Evolutionary conservation across 2,329 filamentous ascomycete genomes (phyloP).

Genomic region (Pyricularia sp.): DNA sequence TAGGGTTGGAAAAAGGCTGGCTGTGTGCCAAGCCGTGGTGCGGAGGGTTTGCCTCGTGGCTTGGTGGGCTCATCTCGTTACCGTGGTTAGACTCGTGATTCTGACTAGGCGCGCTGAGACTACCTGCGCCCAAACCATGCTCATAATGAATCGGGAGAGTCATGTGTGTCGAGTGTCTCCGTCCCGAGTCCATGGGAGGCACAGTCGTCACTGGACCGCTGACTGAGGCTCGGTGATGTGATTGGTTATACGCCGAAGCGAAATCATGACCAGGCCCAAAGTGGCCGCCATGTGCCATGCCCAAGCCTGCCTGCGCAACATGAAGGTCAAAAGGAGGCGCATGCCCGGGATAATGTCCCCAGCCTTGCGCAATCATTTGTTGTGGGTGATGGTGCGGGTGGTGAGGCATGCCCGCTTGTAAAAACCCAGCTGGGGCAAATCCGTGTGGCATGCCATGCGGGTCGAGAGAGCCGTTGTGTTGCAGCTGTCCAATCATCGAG

Average conservation of each 20-base stretch:
- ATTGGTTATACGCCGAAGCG: neutral
- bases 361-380: neutral
- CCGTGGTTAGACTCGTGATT: neutral
- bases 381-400: slow-evolving; percentile 1
- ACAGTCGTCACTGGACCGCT: neutral
- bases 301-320: neutral
- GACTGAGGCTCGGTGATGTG: neutral
- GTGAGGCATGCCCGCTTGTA: neutral
- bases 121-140: neutral
- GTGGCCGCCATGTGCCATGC: neutral
- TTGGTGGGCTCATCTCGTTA: neutral
- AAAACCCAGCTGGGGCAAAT: neutral
- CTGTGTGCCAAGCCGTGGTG: neutral
- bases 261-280: neutral
- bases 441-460: neutral
- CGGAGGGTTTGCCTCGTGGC: neutral
- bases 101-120: neutral
- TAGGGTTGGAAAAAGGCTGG: neutral
- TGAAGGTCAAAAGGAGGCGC: neutral
- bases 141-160: neutral
- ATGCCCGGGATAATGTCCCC: neutral
- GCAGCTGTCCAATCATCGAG: neutral
- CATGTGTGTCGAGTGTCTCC: neutral
- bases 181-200: neutral
- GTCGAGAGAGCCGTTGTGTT: neutral